phyloP scores from a whole-genome alignment of 148 eudicot species.

The Nepenthes gracilis region DNA sequence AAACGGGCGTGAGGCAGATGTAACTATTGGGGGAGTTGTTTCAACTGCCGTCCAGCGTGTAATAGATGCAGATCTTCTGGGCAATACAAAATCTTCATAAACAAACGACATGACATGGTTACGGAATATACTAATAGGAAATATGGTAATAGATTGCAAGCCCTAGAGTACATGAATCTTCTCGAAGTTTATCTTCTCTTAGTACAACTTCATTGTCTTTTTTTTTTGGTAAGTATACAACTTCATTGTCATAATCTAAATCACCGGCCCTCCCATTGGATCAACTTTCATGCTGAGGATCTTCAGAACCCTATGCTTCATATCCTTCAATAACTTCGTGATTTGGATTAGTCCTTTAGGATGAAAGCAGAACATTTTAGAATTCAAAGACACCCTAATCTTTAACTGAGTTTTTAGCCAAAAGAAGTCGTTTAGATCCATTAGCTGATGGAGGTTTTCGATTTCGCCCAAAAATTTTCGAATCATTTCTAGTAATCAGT shows the following conservation, averaged over 20 bases:
- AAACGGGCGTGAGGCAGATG: too few species aligned
- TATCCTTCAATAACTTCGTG: conserved; percentile 43
- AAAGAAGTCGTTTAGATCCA: conserved; percentile 66
- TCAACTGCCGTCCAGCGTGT: too few species aligned
- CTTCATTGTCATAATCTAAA: conserved; percentile 69
- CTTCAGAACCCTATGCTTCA: conserved; percentile 46
- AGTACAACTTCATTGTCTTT: conserved; percentile 36
- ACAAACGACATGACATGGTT: too few species aligned
- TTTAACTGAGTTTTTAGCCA: conserved; percentile 35
- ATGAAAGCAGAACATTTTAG: conserved; percentile 55
- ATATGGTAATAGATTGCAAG: conserved; percentile 36
- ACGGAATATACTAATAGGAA: too few species aligned
- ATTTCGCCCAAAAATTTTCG: conserved; percentile 51
- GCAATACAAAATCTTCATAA: too few species aligned
- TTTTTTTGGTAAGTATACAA: too few species aligned
- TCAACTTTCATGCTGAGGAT: conserved; percentile 61
- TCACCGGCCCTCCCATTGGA: conserved; percentile 68
- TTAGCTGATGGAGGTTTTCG: conserved; percentile 40
- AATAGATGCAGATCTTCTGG: too few species aligned
- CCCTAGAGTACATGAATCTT: conserved; percentile 63
- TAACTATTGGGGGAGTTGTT: too few species aligned
- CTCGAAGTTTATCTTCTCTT: conserved; percentile 29
- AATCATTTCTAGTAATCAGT: conserved; percentile 44
- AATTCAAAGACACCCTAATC: conserved; percentile 30
- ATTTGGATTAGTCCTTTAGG: conserved; percentile 40